Base-by-base conservation (phyloP, 2,329 filamentous ascomycete species). In the Nannizziopsis arthrosporioides region DNA sequence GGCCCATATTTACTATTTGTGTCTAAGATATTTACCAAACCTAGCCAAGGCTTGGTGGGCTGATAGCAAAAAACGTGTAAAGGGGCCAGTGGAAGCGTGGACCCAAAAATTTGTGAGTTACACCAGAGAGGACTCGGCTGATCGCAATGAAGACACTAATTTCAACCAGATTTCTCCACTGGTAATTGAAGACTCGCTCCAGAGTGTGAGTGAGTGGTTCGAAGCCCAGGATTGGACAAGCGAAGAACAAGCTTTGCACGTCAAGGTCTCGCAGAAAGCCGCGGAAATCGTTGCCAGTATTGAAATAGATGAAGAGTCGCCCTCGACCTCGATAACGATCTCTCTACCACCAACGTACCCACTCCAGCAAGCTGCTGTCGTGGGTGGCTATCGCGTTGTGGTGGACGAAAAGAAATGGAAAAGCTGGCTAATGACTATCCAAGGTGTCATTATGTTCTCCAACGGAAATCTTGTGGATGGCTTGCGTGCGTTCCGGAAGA, bases 401-500 rank as follows among this genome's bases (percentile, higher is more conserved):
- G 86, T 95, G 19, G 83, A 81, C 51, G 89, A 96, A 61, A 82
- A 82, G 64, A 94, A 92, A 62, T 98, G 92, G 90, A 82, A 87
- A 65, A 83, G 76, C 52, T 95, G 90, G 89, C 74, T 95, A 52
- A 76, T 86, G 59, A 87, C 82, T 6, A 90, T 86, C 2, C 85
- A 95, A 57, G 89, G 87, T 3, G 87, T 92, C 39, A 95, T 98
- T 58, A 90, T 86, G 37, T 94, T 96, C 61, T 85, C 86, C 53
- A 90, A 92, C 59, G 88, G 88, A 47, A 85, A 78, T 61, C 78
- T 98, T 49, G 84, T 89, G 47, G 90, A 96, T 57, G 92, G 89
- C 1, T 71, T 98, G 27, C 74, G 82, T 10, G 81, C 86, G 7
- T 96, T 94, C 73, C 80, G 85, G 54, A 79, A 82, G 54, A 96